phyloP scores from a whole-genome alignment of 345 rosid genomes.

The Eutrema heterophyllum region DNA sequence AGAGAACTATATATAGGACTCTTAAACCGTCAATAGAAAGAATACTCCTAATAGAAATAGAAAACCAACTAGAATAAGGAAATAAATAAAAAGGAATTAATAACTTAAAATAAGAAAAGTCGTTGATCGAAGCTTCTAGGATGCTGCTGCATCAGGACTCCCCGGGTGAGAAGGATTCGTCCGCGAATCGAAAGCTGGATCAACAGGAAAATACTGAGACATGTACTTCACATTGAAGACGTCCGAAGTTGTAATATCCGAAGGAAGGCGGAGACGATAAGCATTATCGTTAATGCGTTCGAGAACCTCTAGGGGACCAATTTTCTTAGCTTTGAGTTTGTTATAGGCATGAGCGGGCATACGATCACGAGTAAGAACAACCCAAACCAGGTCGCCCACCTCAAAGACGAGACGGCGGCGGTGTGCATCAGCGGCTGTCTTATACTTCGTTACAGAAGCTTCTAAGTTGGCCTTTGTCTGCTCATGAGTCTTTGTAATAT shows the following conservation, averaged over 20 bases:
- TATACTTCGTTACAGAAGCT: not conserved
- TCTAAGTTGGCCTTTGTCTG: not conserved
- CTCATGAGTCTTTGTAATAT: not conserved
- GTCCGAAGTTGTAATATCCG: too few species aligned
- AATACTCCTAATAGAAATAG: too few species aligned
- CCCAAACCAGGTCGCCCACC: not conserved
- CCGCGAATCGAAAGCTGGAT: not conserved
- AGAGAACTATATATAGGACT: too few species aligned
- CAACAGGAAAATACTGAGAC: not conserved
- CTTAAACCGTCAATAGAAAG: too few species aligned
- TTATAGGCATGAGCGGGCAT: not conserved
- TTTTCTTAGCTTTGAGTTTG: not conserved
- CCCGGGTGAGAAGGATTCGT: not conserved
- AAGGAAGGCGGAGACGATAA: too few species aligned
- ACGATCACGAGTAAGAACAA: not conserved
- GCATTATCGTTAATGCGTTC: too few species aligned
- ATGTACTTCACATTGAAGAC: not conserved
- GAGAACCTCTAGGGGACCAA: not conserved
- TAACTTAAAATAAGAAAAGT: too few species aligned
- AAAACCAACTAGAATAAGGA: too few species aligned
- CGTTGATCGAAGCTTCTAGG: too few species aligned
- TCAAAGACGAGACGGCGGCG: not conserved
- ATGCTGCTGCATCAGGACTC: not conserved
- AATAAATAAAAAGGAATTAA: too few species aligned
- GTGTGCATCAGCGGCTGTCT: not conserved